These are phyloP conservation scores for Cadophora sp. DNA, from an alignment of 2,329 filamentous ascomycete species.

Conservation along the genomic window DNA sequence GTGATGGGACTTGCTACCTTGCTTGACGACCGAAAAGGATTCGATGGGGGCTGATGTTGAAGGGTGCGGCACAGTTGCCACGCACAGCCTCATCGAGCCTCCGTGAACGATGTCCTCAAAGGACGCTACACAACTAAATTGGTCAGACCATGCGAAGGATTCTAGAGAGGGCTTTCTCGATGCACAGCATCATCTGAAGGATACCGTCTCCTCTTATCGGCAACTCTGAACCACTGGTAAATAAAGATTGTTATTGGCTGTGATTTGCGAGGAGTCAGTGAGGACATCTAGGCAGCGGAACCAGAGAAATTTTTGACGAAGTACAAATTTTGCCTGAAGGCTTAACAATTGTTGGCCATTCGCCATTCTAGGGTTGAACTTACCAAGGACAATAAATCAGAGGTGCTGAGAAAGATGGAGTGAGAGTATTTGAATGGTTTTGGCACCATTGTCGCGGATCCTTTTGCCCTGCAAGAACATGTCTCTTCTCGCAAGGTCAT, in stretches of 20 bases:
- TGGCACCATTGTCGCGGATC: conserved; percentile 1
- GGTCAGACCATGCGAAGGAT: neutral
- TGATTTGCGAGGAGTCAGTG: conserved; percentile 10
- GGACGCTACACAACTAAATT: neutral
- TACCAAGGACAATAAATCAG: neutral
- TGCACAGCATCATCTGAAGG: neutral
- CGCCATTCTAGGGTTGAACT: neutral
- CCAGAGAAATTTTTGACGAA: neutral
- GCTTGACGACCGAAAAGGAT: conserved; percentile 3
- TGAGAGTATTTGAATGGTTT: neutral
- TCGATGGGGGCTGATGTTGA: neutral
- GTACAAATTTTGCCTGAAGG: neutral
- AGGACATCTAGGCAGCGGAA: neutral
- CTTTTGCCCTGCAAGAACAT: neutral
- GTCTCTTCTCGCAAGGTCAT: too few relatives aligned
- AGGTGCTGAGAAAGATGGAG: neutral
- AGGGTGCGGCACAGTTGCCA: conserved; percentile 12
- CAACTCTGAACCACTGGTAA: neutral
- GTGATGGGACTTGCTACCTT: neutral
- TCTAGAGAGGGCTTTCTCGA: neutral
- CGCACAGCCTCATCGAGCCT: conserved; percentile 1
- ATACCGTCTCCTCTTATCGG: neutral
- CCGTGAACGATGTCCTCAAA: neutral
- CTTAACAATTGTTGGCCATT: neutral
- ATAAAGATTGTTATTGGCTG: too few relatives aligned